phyloP scores from a whole-genome alignment of 2,329 filamentous ascomycete species.

The Orbilia javanica region DNA sequence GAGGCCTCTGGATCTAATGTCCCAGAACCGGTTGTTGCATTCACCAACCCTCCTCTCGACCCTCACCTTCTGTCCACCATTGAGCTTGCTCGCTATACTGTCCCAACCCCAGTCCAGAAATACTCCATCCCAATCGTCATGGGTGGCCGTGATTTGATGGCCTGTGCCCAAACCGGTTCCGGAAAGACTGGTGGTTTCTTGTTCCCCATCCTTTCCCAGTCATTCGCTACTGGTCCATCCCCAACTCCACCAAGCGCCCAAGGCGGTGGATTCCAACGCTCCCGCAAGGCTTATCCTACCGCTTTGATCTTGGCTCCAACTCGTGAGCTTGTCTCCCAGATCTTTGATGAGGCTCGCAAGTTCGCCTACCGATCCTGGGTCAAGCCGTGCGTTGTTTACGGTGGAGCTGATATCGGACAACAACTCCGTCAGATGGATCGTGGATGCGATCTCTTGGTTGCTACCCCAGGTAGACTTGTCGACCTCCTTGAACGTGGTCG shows the following conservation, averaged over 20 bases:
- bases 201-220: constrained; percentile 98
- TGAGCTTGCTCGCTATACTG: constrained; percentile 91
- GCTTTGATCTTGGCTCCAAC: constrained; percentile 96
- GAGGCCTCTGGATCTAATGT: constrained; percentile 95
- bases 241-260: constrained; percentile 69
- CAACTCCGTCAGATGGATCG: constrained; percentile 98
- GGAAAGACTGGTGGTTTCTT: constrained; percentile 99
- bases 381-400: constrained; percentile 96
- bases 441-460: constrained; percentile 95
- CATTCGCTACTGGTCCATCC: constrained; percentile 89
- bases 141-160: constrained; percentile 97
- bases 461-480: constrained; percentile 95
- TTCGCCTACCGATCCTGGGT: constrained; percentile 99
- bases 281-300: constrained; percentile 97
- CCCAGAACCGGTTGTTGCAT: constrained; percentile 88
- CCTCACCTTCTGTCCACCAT: constrained; percentile 95
- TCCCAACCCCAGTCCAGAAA: constrained; percentile 97
- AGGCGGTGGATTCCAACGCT: constrained; percentile 81
- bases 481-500: constrained; percentile 98
- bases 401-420: constrained; percentile 97
- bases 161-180: constrained; percentile 97
- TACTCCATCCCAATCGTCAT: constrained; percentile 99
- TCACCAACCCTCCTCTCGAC: constrained; percentile 94
- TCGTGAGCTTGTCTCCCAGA: constrained; percentile 98
- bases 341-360: constrained; percentile 97